These are phyloP conservation scores for Claviceps sp. DNA, from an alignment of 2,329 filamentous ascomycete genomes.

Conservation along the genomic window DNA sequence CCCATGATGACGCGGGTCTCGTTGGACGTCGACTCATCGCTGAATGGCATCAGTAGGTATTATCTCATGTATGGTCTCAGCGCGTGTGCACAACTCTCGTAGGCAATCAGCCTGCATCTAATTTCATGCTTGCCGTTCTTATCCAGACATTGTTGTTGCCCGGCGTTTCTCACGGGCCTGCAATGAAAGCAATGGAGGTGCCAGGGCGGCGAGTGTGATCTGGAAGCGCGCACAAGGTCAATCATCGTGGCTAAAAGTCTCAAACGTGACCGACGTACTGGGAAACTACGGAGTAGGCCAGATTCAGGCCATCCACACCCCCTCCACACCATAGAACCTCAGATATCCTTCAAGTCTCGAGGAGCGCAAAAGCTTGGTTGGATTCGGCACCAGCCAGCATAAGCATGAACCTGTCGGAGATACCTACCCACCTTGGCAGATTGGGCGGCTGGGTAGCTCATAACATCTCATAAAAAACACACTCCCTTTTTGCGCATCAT, in stretches of 20 bases:
- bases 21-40: too few species aligned
- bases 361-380: background rate
- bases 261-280: background rate
- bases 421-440: slow-evolving; percentile 1
- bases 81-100: too few species aligned
- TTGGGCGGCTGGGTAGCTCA: background rate
- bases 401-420: background rate
- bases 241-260: background rate
- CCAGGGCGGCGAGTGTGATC: background rate
- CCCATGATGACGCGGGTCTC: too few species aligned
- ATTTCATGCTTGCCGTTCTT: too few species aligned
- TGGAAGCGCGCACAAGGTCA: background rate
- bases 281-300: background rate
- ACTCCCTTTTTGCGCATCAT: background rate
- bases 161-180: background rate
- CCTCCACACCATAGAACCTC: background rate
- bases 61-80: too few species aligned
- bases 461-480: background rate
- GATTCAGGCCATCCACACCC: background rate
- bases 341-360: background rate
- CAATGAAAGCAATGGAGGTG: background rate
- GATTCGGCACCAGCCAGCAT: background rate
- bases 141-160: background rate
- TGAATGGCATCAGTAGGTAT: too few species aligned
- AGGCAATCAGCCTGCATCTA: too few species aligned